These are phyloP conservation scores for Mrakia gelida DNA, from an alignment of 768 basidiomycete species.

Conservation along the genomic window DNA sequence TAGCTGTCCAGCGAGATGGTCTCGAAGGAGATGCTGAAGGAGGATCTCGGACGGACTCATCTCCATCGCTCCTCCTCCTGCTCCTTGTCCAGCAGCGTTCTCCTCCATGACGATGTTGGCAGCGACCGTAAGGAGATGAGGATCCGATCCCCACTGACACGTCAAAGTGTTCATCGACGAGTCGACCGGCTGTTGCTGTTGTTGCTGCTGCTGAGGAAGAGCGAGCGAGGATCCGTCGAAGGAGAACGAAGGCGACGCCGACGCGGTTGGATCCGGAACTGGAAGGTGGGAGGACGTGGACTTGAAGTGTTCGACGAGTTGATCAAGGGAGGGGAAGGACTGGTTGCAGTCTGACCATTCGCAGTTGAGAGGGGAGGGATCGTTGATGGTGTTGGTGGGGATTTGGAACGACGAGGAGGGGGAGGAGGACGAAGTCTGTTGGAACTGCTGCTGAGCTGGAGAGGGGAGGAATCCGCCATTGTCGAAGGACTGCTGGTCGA, in stretches of 20 bases:
- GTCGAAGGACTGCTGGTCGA: background rate
- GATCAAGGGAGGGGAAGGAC: constrained; percentile 24
- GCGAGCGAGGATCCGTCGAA: background rate
- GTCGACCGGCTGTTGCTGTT: background rate
- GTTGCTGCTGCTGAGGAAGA: background rate
- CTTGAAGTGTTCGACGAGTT: constrained; percentile 29
- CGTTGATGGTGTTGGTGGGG: background rate
- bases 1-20: constrained; percentile 22
- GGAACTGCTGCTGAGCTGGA: background rate
- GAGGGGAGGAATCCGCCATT: background rate
- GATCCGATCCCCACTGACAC: constrained; percentile 28
- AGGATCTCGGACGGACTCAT: constrained; percentile 22
- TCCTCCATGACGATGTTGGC: background rate
- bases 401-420: background rate
- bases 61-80: background rate
- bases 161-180: background rate
- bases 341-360: constrained; percentile 27
- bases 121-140: constrained; percentile 11
- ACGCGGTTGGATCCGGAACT: background rate
- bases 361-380: constrained; percentile 2
- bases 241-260: background rate
- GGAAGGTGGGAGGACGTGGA: constrained; percentile 28
- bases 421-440: background rate
- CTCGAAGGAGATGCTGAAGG: constrained; percentile 28
- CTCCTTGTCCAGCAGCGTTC: constrained; percentile 2